Base-by-base conservation (phyloP, 805 yeast species). In the Suhomyces sp. region DNA sequence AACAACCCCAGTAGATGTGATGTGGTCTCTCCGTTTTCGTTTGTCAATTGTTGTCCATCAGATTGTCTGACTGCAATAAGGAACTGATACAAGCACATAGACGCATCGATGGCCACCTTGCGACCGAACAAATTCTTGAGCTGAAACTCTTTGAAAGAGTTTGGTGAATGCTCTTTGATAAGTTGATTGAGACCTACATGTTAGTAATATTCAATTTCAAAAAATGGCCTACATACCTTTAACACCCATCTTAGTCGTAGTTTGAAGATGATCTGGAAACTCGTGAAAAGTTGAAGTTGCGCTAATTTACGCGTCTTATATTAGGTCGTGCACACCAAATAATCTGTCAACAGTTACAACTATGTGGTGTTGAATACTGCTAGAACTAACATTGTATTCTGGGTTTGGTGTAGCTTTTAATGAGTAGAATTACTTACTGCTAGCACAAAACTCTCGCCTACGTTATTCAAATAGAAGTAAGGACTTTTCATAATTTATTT, bases 1-100 rank as follows among this genome's bases (percentile, higher is more conserved):
- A 94, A 94, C 81, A 94, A 88, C 2, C 99, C 99, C 87, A 92
- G 91, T 53, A 94, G 69, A 68, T 94, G 99, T 0, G 97, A 88
- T 0, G 89, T 76, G 1, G 97, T 93, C 57, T 90, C 96, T 44
- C 99, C 99, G 17, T 82, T 82, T 40, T 89, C 97, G 57, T 83
- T 87, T 23, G 94, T 85, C 64, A 94, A 77, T 66, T 91, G 96
- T 57, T 85, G 90, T n/a, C 99, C 99, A 64, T 94, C 98, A 53
- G 88, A 91, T 61, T 93, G 98, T 65, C 99, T 81, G 4, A 94
- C 99, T 0, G 98, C 97, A 64, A 94, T 92, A 47, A 94, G 77
- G 65, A 93, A 94, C 70, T 94, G 99, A 67, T 94, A 94, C 41
- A 94, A 77, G 59, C 96, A 90, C 99, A 94, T 94, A 8, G 98